Base-by-base conservation (phyloP, 192 early-diverging fungal genomes). In the Backusella luteola region DNA sequence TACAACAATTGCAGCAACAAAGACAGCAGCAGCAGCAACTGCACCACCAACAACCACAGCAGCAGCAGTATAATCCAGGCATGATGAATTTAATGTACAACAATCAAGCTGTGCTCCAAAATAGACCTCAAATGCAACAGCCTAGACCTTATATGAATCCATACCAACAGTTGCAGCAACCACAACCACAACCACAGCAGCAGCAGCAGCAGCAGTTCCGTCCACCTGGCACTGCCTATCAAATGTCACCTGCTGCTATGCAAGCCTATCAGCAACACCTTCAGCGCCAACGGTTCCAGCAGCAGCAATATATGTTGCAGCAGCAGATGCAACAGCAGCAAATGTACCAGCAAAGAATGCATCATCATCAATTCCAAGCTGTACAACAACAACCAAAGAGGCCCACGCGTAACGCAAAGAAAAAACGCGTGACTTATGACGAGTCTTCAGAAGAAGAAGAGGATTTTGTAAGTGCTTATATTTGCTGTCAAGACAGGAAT, bases 341-440 rank as follows among this genome's bases (percentile, higher is more conserved):
- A 32, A 35, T 29, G 41, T 49, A 49, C n/a, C 75, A 67, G 36
- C 75, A 76, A 23, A 34, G 26, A 34, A 67, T 44, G 29, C 75
- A 76, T 3, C 38, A 39, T 39, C 38, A 39, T 39, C 38, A 39
- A 39, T 39, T 39, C 11, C 38, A 39, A 39, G 38, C 38, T 39
- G 38, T 39, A 4, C 75, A 39, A 35, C 67, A 67, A 34, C 73
- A 41, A 4, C 19, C 52, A 23, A 42, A 69, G 14, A 38, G 74
- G 67, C 49, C 79, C 21, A 35, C 63, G 15, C 42, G 80, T 38
- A 74, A 74, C n/a, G 73, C 74, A 34, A 79, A 53, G 29, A 81
- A 81, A 73, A 81, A 74, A 67, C 44, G 56, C 29, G 39, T 42
- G 5, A 69, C 77, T 34, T 76, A 81, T 21, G 80, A 77, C 34